phyloP scores from a whole-genome alignment of 2,329 filamentous ascomycete genomes.

The Dactylella cylindrospora region DNA sequence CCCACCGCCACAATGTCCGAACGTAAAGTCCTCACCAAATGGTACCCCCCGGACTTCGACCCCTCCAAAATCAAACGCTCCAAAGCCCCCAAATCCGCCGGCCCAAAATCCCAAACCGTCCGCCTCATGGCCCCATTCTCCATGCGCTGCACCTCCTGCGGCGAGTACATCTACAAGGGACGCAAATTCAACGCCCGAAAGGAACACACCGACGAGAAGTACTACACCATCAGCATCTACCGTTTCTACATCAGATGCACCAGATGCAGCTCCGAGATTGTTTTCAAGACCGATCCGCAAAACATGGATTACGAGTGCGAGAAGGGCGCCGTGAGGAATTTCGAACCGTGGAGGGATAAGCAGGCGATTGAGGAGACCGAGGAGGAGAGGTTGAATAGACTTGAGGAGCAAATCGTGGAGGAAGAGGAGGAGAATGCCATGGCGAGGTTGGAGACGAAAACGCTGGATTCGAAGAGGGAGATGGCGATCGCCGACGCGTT shows the following conservation, averaged over 20 bases:
- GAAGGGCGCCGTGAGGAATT: conserved; percentile 84
- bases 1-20: conserved; percentile 68
- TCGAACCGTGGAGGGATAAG: conserved; percentile 81
- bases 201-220: conserved; percentile 86
- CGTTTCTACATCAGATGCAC: conserved; percentile 91
- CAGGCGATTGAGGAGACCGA: conserved; percentile 74
- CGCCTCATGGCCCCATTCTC: conserved; percentile 86
- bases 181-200: conserved; percentile 96
- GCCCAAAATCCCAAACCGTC: conserved; percentile 80
- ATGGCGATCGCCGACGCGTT: conserved; percentile 96
- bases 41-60: conserved; percentile 79
- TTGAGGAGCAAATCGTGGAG: conserved; percentile 61
- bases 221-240: conserved; percentile 83
- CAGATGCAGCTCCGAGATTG: conserved; percentile 80
- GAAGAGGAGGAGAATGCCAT: conserved; percentile 82
- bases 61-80: conserved; percentile 74
- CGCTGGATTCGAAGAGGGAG: conserved; percentile 84
- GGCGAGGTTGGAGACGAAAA: conserved; percentile 93
- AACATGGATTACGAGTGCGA: conserved; percentile 86
- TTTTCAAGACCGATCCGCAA: conserved; percentile 91
- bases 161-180: conserved; percentile 87
- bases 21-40: conserved; percentile 73
- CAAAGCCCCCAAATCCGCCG: conserved; percentile 67
- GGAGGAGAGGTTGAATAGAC: conserved; percentile 78
- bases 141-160: conserved; percentile 70